Evolutionary conservation across 768 basidiomycete genomes (phyloP).

Genomic region (Suillus americanus): DNA sequence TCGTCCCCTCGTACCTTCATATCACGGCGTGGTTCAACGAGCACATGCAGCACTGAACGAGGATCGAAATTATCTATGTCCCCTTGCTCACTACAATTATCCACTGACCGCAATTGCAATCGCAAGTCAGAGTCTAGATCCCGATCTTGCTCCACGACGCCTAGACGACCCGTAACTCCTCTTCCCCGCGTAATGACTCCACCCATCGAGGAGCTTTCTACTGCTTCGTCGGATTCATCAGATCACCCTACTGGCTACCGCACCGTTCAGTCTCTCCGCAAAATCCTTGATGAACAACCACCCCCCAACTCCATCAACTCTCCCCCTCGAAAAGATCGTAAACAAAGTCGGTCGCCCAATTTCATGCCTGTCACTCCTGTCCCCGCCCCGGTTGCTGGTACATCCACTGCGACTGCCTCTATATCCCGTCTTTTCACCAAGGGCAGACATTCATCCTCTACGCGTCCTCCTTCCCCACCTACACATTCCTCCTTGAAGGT

Average conservation of each 20-base stretch:
- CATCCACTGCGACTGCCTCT: constrained; percentile 75
- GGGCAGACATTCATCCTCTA: constrained; percentile 55
- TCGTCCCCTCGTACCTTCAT: constrained; percentile 30
- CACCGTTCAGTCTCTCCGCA: constrained; percentile 65
- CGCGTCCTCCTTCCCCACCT: constrained; percentile 63
- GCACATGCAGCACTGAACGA: constrained; percentile 29
- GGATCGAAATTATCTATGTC: constrained; percentile 14
- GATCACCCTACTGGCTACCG: constrained; percentile 53
- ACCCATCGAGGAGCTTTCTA: constrained; percentile 52
- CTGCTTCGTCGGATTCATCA: constrained; percentile 53
- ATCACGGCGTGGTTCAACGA: constrained; percentile 34
- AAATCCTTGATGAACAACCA: constrained; percentile 57
- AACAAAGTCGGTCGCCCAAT: constrained; percentile 17
- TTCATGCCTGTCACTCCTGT: constrained; percentile 42
- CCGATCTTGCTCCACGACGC: constrained; percentile 32
- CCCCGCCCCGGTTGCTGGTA: constrained; percentile 55
- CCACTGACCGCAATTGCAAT: constrained; percentile 18
- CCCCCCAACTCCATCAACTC: constrained; percentile 33
- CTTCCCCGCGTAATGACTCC: constrained; percentile 50
- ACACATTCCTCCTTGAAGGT: constrained; percentile 46
- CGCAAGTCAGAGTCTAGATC: constrained; percentile 10
- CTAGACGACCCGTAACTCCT: constrained; percentile 22
- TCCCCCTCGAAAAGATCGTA: constrained; percentile 13
- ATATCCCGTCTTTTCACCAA: constrained; percentile 77
- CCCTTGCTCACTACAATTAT: constrained; percentile 12